Evolutionary conservation across 805 yeast species (phyloP).

Genomic region (Danielia oregonensis): DNA sequence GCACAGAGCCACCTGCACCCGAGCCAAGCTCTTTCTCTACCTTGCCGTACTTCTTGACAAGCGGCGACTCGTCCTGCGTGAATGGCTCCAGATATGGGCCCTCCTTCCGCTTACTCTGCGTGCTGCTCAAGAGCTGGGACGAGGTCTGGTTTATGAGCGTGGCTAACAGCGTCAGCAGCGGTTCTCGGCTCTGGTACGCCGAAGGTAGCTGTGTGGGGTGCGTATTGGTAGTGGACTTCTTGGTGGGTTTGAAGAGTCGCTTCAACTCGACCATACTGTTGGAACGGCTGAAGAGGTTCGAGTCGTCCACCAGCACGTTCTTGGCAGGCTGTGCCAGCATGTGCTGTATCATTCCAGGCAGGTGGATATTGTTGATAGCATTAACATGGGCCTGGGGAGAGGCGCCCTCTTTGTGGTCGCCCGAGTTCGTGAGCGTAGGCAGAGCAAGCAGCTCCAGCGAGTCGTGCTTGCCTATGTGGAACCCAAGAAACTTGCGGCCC

Average conservation of each 20-base stretch:
- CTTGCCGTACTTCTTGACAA: conserved; percentile 61
- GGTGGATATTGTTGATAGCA: conserved; percentile 7
- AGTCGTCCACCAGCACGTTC: conserved; percentile 14
- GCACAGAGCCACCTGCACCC: conserved; percentile 89
- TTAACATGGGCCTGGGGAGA: background rate
- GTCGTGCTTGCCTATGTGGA: conserved; percentile 40
- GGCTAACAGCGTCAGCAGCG: conserved; percentile 14
- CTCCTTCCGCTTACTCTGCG: conserved; percentile 16
- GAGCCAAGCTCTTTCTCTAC: conserved; percentile 74
- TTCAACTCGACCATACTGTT: conserved; percentile 69
- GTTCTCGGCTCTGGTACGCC: conserved; percentile 11
- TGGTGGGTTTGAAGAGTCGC: conserved; percentile 63
- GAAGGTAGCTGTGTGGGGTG: conserved; percentile 1
- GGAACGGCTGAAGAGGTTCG: conserved; percentile 31
- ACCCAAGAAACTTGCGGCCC: conserved; percentile 31
- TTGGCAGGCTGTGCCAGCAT: conserved; percentile 1
- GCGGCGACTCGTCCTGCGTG: conserved; percentile 20
- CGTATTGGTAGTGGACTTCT: conserved; percentile 19
- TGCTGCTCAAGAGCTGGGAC: conserved; percentile 19
- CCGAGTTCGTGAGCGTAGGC: conserved; percentile 33
- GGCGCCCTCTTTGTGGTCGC: conserved; percentile 20
- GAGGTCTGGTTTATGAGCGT: conserved; percentile 17
- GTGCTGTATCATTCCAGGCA: conserved; percentile 6
- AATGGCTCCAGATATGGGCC: conserved; percentile 14
- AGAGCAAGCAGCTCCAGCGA: conserved; percentile 33